These are phyloP conservation scores for Achaetomiella virescens DNA, from an alignment of 495 filamentous ascomycete species.

Conservation along the genomic window DNA sequence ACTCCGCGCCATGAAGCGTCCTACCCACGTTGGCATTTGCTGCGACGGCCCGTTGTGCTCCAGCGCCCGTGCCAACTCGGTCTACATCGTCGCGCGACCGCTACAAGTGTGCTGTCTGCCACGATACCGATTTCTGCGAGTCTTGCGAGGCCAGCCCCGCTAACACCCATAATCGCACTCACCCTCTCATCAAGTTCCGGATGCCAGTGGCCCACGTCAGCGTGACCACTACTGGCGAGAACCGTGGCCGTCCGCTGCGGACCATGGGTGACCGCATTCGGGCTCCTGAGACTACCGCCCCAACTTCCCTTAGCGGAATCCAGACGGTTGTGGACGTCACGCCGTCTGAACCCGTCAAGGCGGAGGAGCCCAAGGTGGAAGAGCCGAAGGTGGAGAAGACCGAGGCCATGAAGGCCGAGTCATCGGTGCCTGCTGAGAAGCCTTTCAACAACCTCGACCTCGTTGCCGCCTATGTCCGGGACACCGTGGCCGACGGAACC, in stretches of 20 bases:
- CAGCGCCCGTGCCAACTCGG: slow-evolving; percentile 38
- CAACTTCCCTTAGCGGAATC: slow-evolving; percentile 56
- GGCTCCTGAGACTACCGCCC: slow-evolving; percentile 39
- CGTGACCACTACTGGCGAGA: slow-evolving; percentile 77
- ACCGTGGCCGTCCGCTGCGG: slow-evolving; percentile 53
- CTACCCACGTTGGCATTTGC: slow-evolving; percentile 76
- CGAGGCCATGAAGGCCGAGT: slow-evolving; percentile 19
- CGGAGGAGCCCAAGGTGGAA: slow-evolving; percentile 28
- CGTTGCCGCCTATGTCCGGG: slow-evolving; percentile 70
- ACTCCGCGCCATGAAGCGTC: slow-evolving; percentile 31
- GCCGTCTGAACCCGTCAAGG: slow-evolving; percentile 42
- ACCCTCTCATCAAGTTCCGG: slow-evolving; percentile 96
- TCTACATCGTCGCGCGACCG: slow-evolving; percentile 79
- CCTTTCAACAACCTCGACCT: slow-evolving; percentile 34
- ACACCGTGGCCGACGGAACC: slow-evolving; percentile 75
- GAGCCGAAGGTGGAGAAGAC: slow-evolving; percentile 18
- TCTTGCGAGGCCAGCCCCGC: slow-evolving; percentile 83
- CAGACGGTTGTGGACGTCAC: slow-evolving; percentile 69
- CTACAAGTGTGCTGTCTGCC: slow-evolving; percentile 96
- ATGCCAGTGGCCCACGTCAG: slow-evolving; percentile 83
- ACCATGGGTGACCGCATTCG: slow-evolving; percentile 60
- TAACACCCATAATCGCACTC: slow-evolving; percentile 84
- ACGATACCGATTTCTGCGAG: slow-evolving; percentile 94
- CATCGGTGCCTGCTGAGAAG: slow-evolving; percentile 15
- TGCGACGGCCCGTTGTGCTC: slow-evolving; percentile 93